Base-by-base conservation (phyloP, 1,139 yeast species). In the Hansenula lynferdii region DNA sequence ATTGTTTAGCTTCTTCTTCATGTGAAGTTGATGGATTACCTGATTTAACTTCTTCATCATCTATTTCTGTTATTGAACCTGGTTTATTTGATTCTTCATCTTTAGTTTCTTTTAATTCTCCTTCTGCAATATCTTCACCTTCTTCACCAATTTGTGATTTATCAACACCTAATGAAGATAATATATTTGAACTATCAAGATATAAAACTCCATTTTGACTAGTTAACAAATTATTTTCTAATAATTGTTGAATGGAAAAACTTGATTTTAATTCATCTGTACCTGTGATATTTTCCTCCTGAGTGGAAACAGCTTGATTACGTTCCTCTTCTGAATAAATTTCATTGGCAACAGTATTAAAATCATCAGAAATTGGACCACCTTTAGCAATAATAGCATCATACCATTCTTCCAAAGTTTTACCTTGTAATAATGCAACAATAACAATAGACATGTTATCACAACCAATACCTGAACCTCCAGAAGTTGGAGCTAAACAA, bases 401-500 rank as follows among this genome's bases (percentile, higher is more conserved):
- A 60, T 85, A 85, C 98, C 98, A 92, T 57, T 86, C 80, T 37
- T 85, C 90, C 52, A 85, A 70, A 33, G 94, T 76, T 59, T 80
- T 80, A 37, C 77, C 76, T 39, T 73, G 66, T 50, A 92, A 70
- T 43, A 92, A 65, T 6, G 96, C 97, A 41, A 92, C 96, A 53
- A 92, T 78, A 48, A 85, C 76, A 46, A 90, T 85, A 35, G 97
- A 87, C 98, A 92, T 92, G 65, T 92, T 92, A 67, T 92, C 98
- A 67, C 98, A 92, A 29, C 98, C 98, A 53, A 92, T 85, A 40
- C 97, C 98, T 11, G 92, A 76, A 41, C 96, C 95, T 51, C 85
- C 92, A 23, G 89, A 78, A 35, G 86, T 84, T 51, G 97, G 97
- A 8, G 98, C 96, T 55, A 95, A 77, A 65, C 98, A 92, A 52